Conservation (phyloP, 345 rosid genomes). For the Balakata baccata region DNA sequence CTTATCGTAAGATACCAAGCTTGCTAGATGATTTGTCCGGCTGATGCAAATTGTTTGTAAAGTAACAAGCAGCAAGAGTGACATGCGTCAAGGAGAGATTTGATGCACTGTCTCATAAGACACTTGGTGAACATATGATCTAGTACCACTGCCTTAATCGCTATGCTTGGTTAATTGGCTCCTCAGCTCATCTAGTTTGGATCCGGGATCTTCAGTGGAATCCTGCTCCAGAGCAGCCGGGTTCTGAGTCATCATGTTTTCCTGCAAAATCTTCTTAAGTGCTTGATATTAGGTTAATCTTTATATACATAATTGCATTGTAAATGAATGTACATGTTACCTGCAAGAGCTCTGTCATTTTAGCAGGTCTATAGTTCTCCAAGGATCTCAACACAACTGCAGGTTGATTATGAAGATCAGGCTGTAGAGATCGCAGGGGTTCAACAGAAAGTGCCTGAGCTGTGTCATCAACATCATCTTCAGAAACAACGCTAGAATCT, state of each 20-base stretch:
- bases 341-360: conserved; percentile 87
- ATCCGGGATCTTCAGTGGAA: conserved; percentile 12
- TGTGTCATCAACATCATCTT: conserved; percentile 26
- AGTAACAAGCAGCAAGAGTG: background rate
- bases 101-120: background rate
- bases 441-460: conserved; percentile 62
- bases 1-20: background rate
- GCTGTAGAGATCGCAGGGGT: conserved; percentile 58
- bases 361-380: conserved; percentile 58
- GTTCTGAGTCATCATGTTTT: conserved; percentile 55
- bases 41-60: background rate
- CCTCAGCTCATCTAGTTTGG: conserved; percentile 3
- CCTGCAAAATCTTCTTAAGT: conserved; percentile 75
- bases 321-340: conserved; percentile 28
- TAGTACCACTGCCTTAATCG: conserved; percentile 16
- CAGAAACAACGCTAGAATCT: conserved; percentile 15
- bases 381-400: conserved; percentile 43
- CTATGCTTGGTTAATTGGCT: conserved; percentile 8
- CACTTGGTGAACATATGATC: background rate
- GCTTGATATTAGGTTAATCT: background rate
- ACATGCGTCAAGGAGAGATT: background rate
- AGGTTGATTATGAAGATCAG: conserved; percentile 33
- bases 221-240: conserved; percentile 29
- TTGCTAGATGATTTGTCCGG: background rate
- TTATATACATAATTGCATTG: background rate